phyloP scores from a whole-genome alignment of 495 filamentous ascomycete species.

The Penicillium waksmanii region DNA sequence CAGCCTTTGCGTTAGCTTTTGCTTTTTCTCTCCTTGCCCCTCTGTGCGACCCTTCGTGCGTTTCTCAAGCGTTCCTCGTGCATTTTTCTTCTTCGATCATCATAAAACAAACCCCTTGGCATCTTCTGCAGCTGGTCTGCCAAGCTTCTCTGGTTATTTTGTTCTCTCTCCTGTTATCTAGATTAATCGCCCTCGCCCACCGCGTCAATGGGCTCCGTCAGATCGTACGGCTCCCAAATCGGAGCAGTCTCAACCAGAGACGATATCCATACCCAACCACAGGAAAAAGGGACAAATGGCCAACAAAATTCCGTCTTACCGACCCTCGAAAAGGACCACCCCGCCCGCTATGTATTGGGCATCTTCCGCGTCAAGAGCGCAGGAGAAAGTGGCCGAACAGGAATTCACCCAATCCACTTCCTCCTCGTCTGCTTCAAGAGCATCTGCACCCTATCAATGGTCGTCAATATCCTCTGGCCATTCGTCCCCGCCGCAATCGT shows the following conservation, averaged over 20 bases:
- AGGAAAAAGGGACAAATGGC: conserved; percentile 21
- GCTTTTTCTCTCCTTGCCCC: not conserved
- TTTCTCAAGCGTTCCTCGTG: not conserved
- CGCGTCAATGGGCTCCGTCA: conserved; percentile 25
- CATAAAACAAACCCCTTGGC: not conserved
- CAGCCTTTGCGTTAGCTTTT: conserved; percentile 1
- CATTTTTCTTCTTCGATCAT: conserved; percentile 1
- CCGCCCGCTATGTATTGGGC: conserved; percentile 20
- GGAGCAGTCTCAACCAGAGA: conserved; percentile 7
- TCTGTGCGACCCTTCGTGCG: not conserved
- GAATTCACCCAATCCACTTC: conserved; percentile 64
- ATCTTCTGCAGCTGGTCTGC: conserved; percentile 6
- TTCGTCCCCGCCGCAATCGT: conserved; percentile 70
- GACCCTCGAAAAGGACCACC: conserved; percentile 29
- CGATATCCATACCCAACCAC: conserved; percentile 1
- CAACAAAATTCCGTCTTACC: conserved; percentile 31
- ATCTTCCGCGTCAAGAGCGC: conserved; percentile 58
- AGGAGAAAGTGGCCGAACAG: conserved; percentile 66
- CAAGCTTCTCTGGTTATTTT: not conserved
- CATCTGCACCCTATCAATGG: conserved; percentile 57
- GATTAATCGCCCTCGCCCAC: not conserved
- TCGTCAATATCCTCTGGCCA: conserved; percentile 75
- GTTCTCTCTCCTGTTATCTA: not conserved
- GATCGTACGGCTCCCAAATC: conserved; percentile 15
- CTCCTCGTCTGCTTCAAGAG: conserved; percentile 62